These are phyloP conservation scores for Mycena filopes DNA, from an alignment of 768 basidiomycete genomes.

Conservation along the genomic window DNA sequence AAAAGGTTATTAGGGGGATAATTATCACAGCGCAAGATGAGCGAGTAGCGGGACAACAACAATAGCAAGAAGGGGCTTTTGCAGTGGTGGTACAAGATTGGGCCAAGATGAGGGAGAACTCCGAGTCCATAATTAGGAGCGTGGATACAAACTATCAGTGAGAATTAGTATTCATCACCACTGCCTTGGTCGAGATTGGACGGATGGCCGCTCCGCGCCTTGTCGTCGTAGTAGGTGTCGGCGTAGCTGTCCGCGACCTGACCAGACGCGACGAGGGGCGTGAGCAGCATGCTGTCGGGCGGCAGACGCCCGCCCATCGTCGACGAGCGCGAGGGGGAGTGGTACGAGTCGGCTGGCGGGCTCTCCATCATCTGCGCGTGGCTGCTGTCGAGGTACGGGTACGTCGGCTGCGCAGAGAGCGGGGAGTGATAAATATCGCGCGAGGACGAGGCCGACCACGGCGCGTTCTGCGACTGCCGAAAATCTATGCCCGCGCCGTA, in stretches of 20 bases:
- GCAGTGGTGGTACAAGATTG: slow-evolving; percentile 19
- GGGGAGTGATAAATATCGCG: slow-evolving; percentile 27
- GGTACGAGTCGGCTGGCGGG: slow-evolving; percentile 14
- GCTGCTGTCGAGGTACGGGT: slow-evolving; percentile 24
- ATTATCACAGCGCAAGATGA: slow-evolving; percentile 1
- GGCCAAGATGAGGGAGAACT: slow-evolving; percentile 15
- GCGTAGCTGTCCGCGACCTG: slow-evolving; percentile 11
- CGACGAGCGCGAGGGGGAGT: slow-evolving; percentile 24
- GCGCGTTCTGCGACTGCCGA: slow-evolving; percentile 18
- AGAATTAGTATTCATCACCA: slow-evolving; percentile 29
- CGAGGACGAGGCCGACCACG: slow-evolving; percentile 21
- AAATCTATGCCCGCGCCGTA: slow-evolving; percentile 20
- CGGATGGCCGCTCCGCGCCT: slow-evolving; percentile 8
- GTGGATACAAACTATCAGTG: slow-evolving; percentile 12
- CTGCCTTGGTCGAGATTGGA: slow-evolving; percentile 21
- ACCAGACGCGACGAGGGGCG: slow-evolving; percentile 56
- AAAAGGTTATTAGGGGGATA: not conserved
- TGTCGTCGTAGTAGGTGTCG: slow-evolving; percentile 23
- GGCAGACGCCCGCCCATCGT: slow-evolving; percentile 56
- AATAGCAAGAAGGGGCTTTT: slow-evolving; percentile 7
- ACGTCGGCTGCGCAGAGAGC: slow-evolving; percentile 17
- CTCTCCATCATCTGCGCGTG: slow-evolving; percentile 30
- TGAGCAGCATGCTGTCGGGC: slow-evolving; percentile 74
- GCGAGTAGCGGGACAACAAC: not conserved
- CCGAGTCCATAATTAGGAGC: slow-evolving; percentile 32